Evolutionary conservation across 2,329 filamentous ascomycete genomes (phyloP).

Genomic region (Didymella pomorum): DNA sequence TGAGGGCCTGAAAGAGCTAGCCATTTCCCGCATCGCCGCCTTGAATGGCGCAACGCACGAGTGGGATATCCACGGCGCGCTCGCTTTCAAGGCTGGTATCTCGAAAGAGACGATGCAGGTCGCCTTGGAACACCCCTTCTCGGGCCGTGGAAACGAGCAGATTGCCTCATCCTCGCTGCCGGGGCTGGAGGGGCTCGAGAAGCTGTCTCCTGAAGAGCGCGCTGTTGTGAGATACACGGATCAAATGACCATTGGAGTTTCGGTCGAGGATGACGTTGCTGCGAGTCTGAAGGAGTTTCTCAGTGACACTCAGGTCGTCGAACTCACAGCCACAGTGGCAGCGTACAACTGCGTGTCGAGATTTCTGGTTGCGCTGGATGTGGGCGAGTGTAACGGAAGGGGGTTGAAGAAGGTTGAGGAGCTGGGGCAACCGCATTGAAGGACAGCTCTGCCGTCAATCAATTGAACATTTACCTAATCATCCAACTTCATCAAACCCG

Average conservation of each 20-base stretch:
- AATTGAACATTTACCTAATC: too few species aligned
- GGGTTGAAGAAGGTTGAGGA: slow-evolving; percentile 46
- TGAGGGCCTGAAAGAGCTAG: slow-evolving; percentile 71
- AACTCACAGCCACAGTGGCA: slow-evolving; percentile 80
- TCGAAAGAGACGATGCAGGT: slow-evolving; percentile 66
- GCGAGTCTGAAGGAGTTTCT: slow-evolving; percentile 67
- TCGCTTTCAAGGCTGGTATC: slow-evolving; percentile 66
- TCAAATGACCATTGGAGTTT: slow-evolving; percentile 80
- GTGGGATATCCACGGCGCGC: slow-evolving; percentile 79
- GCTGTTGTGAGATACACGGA: slow-evolving; percentile 78
- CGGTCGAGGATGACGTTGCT: slow-evolving; percentile 74
- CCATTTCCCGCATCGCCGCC: slow-evolving; percentile 82
- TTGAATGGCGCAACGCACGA: slow-evolving; percentile 87
- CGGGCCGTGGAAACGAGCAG: slow-evolving; percentile 26
- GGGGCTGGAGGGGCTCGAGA: slow-evolving; percentile 46
- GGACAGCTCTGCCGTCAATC: too few species aligned
- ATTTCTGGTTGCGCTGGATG: slow-evolving; percentile 82
- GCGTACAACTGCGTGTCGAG: slow-evolving; percentile 86
- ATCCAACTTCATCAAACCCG: too few species aligned
- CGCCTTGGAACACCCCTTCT: slow-evolving; percentile 41
- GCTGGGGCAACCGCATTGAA: slow-evolving; percentile 10
- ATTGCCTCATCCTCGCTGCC: slow-evolving; percentile 5
- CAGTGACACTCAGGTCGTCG: slow-evolving; percentile 75
- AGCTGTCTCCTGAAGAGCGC: slow-evolving; percentile 60
- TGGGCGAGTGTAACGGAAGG: slow-evolving; percentile 53